Base-by-base conservation (phyloP, 2,329 filamentous ascomycete genomes). In the Blastomyces silverae region DNA sequence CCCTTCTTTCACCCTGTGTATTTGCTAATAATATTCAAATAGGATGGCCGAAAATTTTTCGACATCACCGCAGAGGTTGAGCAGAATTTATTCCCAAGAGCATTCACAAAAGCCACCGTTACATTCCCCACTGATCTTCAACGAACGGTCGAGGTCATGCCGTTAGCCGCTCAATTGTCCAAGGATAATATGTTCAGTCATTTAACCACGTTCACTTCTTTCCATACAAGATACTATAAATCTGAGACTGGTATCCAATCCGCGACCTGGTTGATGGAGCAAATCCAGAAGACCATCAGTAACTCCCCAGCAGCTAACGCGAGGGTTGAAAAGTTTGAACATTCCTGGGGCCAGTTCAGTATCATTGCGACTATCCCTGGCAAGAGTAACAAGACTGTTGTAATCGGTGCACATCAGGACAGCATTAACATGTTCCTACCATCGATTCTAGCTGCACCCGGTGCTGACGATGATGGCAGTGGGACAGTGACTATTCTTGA, bases 401-500 rank as follows among this genome's bases (percentile, higher is more conserved):
- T 97, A 28, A 88, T 97, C 69, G 92, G 93, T 62, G 92, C 92
- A 0, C 92, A 97, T 76, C 92, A 96, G 76, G 93, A 97, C 77
- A 95, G 90, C 71, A 95, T 96, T 79, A 97, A 97, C 78, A 83
- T 96, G 57, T 96, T 91, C 79, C 78, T 96, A 15, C 93, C 92
- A 0, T 90, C 89, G 2, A 81, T 96, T 46, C 83, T 97, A 44
- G 85, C 89, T 17, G 92, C 93, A 0, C 93, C 93, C 0, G 93
- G 93, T 57, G 92, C 93, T n/a, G 94, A 97, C 70, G 93, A 97
- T 71, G 93, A 97, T 74, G 93, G 92, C 68, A 92, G 89, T 70
- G 92, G 92, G 65, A 94, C 92, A 1, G 91, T 97, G 25, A 97
- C 93, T 11, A 97, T 96, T 70, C 85, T 97, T 63, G 93, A 99